phyloP scores from a whole-genome alignment of 2,329 filamentous ascomycete species.

The Fusarium sarcochroum region DNA sequence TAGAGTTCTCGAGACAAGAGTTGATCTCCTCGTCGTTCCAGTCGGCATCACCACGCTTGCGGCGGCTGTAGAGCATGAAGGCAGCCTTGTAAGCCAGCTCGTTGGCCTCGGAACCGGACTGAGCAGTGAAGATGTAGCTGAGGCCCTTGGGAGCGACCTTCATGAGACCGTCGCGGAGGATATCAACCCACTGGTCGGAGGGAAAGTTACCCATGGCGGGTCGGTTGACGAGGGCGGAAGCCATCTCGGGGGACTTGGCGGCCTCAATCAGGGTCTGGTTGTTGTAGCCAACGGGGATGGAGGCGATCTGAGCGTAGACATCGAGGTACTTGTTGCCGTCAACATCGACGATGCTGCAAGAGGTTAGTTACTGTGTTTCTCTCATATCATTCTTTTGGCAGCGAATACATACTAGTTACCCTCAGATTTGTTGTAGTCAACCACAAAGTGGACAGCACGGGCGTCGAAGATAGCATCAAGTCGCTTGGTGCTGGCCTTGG shows the following conservation, averaged over 20 bases:
- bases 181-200: slow-evolving; percentile 79
- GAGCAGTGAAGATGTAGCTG: slow-evolving; percentile 84
- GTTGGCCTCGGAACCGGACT: slow-evolving; percentile 85
- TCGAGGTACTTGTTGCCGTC: slow-evolving; percentile 65
- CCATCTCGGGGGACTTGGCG: slow-evolving; percentile 79
- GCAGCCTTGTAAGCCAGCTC: slow-evolving; percentile 89
- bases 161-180: slow-evolving; percentile 79
- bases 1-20: slow-evolving; percentile 78
- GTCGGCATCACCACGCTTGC: slow-evolving; percentile 78
- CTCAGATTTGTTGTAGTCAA: slow-evolving; percentile 65
- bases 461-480: slow-evolving; percentile 66
- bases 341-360: slow-evolving; percentile 59
- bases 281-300: slow-evolving; percentile 87
- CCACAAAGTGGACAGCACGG: slow-evolving; percentile 66
- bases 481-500: slow-evolving; percentile 57
- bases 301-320: slow-evolving; percentile 84
- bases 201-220: slow-evolving; percentile 87
- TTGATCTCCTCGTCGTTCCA: slow-evolving; percentile 79
- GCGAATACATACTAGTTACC: slow-evolving; percentile 61
- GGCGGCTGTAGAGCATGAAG: slow-evolving; percentile 84
- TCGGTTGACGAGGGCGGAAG: slow-evolving; percentile 80
- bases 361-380: slow-evolving; percentile 13
- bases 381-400: neutral
- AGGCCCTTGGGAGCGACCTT: slow-evolving; percentile 80
- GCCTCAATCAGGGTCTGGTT: slow-evolving; percentile 77